Evolutionary conservation across 352 stramenopile species (phyloP).

Genomic region (Globisporangium irregulare): DNA sequence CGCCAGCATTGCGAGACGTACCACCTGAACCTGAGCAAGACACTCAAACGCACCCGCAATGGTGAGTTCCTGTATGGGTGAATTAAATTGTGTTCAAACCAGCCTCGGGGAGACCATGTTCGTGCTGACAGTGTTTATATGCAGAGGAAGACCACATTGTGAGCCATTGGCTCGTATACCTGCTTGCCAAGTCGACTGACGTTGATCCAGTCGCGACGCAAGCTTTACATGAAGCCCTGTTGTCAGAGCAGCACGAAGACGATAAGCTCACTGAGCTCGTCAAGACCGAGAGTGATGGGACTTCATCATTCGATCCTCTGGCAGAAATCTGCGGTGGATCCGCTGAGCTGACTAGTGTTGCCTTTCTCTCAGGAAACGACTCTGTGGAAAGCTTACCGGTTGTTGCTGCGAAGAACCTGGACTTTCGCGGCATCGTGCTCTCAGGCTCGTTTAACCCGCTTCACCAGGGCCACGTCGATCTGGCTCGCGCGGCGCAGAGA

Average conservation of each 20-base stretch:
- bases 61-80: constrained; percentile 6
- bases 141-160: constrained; percentile 70
- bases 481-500: constrained; percentile 46
- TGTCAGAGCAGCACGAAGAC: constrained; percentile 24
- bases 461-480: constrained; percentile 66
- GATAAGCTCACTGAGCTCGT: constrained; percentile 29
- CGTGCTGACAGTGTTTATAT: background rate
- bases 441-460: constrained; percentile 85
- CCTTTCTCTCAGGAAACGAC: constrained; percentile 36
- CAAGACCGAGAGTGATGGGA: background rate
- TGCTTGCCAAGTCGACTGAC: constrained; percentile 43
- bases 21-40: constrained; percentile 66
- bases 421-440: constrained; percentile 61
- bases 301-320: constrained; percentile 19
- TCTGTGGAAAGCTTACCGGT: background rate
- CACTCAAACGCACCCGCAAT: constrained; percentile 35
- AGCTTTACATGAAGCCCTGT: constrained; percentile 30
- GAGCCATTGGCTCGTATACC: constrained; percentile 65
- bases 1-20: constrained; percentile 47
- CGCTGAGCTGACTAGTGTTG: constrained; percentile 33
- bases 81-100: background rate
- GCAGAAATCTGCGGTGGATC: constrained; percentile 26
- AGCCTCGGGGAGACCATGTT: background rate
- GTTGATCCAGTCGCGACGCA: constrained; percentile 31
- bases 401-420: constrained; percentile 31